Percentiles rank a stretch among this genome's conserved stretches.
Conservation (phyloP, 1,284 basidiomycete genomes). For the Ganoderma sinense region DNA sequence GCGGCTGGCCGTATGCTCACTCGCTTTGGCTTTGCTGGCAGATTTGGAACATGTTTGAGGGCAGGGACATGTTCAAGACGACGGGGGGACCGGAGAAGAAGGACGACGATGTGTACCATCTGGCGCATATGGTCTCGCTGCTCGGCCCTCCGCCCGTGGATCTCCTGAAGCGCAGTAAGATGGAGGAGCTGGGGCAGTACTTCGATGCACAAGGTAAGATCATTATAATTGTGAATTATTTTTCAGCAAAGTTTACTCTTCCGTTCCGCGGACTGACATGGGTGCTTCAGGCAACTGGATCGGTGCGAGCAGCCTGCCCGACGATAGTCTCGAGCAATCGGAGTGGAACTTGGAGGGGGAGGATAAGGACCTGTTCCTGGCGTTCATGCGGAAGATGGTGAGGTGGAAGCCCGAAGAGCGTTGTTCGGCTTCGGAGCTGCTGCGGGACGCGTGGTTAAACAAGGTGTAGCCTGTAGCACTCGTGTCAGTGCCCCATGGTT, state of each 20-base stretch:
- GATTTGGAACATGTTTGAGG: slow-evolving; percentile 34
- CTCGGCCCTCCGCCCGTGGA: slow-evolving; percentile 33
- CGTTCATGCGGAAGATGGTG: slow-evolving; percentile 22
- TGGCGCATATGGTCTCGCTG: slow-evolving; percentile 37
- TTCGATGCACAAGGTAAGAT: slow-evolving; percentile 25
- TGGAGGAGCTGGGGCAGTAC: slow-evolving; percentile 21
- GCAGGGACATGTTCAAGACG: slow-evolving; percentile 30
- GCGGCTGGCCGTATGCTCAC: slow-evolving; percentile 1
- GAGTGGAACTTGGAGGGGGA: slow-evolving; percentile 20
- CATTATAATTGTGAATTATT: background rate
- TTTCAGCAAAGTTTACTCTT: background rate
- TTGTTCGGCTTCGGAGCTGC: background rate
- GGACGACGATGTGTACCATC: slow-evolving; percentile 24
- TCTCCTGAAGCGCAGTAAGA: slow-evolving; percentile 24
- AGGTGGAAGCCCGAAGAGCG: slow-evolving; percentile 19
- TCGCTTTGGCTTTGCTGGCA: background rate
- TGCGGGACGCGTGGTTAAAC: slow-evolving; percentile 8
- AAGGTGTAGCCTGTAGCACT: too few species aligned
- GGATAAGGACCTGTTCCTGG: slow-evolving; percentile 21
- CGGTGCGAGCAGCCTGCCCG: slow-evolving; percentile 13
- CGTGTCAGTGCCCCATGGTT: too few species aligned
- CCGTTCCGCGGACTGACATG: background rate
- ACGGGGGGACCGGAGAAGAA: slow-evolving; percentile 23
- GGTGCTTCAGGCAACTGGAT: slow-evolving; percentile 20
- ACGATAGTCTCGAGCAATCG: slow-evolving; percentile 21